These are phyloP conservation scores for Amanita thiersii DNA, from an alignment of 768 basidiomycete species.

Conservation along the genomic window DNA sequence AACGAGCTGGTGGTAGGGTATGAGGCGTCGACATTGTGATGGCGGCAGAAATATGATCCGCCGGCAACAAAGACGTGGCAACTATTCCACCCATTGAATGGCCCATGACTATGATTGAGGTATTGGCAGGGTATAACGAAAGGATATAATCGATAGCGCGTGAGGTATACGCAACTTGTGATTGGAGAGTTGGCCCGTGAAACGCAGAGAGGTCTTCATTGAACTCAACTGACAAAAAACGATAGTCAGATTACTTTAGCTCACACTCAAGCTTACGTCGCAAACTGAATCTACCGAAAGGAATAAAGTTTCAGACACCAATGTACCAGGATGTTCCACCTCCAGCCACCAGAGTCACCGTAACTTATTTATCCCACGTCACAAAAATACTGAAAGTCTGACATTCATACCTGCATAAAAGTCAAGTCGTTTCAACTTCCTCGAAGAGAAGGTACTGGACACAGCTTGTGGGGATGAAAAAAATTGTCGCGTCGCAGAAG, in stretches of 20 bases:
- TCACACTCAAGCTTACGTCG: too few relatives aligned
- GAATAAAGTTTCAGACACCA: too few relatives aligned
- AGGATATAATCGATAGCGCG: constrained; percentile 72
- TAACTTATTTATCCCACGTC: too few relatives aligned
- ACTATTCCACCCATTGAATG: constrained; percentile 99
- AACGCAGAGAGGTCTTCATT: constrained; percentile 97
- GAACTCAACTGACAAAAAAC: constrained; percentile 66
- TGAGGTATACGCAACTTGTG: constrained; percentile 71
- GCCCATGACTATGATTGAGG: constrained; percentile 70
- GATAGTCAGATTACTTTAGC: neutral
- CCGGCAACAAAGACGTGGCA: constrained; percentile 70
- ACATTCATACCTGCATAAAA: constrained; percentile 68
- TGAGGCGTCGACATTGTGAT: constrained; percentile 98
- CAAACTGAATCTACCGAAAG: too few relatives aligned
- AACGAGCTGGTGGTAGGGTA: constrained; percentile 76
- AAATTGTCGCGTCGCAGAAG: constrained; percentile 79
- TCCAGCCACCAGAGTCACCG: constrained; percentile 7
- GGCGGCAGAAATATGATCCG: constrained; percentile 59
- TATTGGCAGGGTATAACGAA: constrained; percentile 58
- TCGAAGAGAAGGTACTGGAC: constrained; percentile 43
- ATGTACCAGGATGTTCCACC: too few relatives aligned
- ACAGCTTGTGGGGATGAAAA: constrained; percentile 52
- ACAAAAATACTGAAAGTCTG: neutral
- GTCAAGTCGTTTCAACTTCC: constrained; percentile 56
- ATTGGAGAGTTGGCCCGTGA: constrained; percentile 80